Conservation (phyloP, 2,329 filamentous ascomycete species). For the Dothistroma septosporum region DNA sequence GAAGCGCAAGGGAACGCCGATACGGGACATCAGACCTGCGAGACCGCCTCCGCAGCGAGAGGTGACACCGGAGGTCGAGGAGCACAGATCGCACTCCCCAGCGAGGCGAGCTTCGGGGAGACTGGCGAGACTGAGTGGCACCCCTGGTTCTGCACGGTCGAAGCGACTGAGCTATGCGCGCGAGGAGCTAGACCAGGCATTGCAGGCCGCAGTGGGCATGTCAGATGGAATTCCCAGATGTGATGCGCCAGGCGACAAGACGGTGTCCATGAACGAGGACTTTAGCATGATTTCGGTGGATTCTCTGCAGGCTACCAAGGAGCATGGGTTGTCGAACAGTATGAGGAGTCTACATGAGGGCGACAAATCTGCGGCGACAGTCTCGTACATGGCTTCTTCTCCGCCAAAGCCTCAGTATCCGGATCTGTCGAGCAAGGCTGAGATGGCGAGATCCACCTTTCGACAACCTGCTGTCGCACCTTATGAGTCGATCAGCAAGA, state of each 20-base stretch:
- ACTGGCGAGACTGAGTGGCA: constrained; percentile 14
- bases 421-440: constrained; percentile 17
- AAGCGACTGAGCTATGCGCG: constrained; percentile 29
- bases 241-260: constrained; percentile 39
- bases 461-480: background rate
- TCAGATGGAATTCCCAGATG: background rate
- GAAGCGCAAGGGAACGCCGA: constrained; percentile 32
- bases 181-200: constrained; percentile 30
- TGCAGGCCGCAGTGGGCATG: constrained; percentile 30
- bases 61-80: background rate
- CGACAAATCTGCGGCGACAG: constrained; percentile 21
- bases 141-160: constrained; percentile 18
- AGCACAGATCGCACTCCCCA: constrained; percentile 9
- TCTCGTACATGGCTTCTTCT: constrained; percentile 32
- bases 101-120: constrained; percentile 16
- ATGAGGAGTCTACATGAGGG: constrained; percentile 8
- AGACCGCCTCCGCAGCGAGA: constrained; percentile 1
- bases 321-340: constrained; percentile 18
- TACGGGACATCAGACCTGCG: constrained; percentile 13
- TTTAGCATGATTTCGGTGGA: constrained; percentile 51
- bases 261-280: constrained; percentile 46
- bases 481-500: constrained; percentile 29
- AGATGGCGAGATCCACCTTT: constrained; percentile 9
- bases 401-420: constrained; percentile 28
- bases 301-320: constrained; percentile 38